Conservation (phyloP, 768 basidiomycete species). For the Udeniomyces megalosporus region DNA sequence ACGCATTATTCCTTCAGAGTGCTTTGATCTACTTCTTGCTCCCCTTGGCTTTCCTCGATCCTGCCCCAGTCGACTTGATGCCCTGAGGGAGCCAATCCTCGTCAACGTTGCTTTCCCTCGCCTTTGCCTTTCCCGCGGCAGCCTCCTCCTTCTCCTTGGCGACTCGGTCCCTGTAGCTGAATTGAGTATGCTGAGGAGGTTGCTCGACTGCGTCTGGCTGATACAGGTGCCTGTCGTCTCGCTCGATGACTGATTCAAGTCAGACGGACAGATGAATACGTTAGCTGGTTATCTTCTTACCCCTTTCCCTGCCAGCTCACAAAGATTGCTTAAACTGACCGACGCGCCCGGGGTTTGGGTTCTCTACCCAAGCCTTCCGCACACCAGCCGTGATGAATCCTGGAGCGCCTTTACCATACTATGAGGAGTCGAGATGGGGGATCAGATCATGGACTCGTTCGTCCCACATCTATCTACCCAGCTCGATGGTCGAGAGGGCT, state of each 20-base stretch:
- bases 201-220: neutral
- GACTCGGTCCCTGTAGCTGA: neutral
- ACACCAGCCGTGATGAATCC: constrained; percentile 7
- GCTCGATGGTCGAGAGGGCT: no score
- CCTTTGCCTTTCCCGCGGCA: neutral
- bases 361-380: constrained; percentile 11
- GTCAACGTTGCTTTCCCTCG: neutral
- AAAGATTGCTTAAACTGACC: no score
- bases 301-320: no score
- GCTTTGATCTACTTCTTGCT: neutral
- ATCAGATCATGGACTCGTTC: neutral
- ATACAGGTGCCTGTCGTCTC: constrained; percentile 16
- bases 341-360: constrained; percentile 16
- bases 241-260: constrained; percentile 14
- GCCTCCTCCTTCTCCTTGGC: neutral
- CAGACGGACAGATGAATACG: no score
- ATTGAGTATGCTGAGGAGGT: neutral
- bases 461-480: no score
- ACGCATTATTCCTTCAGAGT: no score
- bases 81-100: constrained; percentile 12
- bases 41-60: constrained; percentile 6
- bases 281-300: no score
- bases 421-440: neutral
- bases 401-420: constrained; percentile 5
- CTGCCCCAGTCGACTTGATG: neutral